Evolutionary conservation across 2,329 filamentous ascomycete genomes (phyloP).

Genomic region (Colletotrichum ledebouriae): DNA sequence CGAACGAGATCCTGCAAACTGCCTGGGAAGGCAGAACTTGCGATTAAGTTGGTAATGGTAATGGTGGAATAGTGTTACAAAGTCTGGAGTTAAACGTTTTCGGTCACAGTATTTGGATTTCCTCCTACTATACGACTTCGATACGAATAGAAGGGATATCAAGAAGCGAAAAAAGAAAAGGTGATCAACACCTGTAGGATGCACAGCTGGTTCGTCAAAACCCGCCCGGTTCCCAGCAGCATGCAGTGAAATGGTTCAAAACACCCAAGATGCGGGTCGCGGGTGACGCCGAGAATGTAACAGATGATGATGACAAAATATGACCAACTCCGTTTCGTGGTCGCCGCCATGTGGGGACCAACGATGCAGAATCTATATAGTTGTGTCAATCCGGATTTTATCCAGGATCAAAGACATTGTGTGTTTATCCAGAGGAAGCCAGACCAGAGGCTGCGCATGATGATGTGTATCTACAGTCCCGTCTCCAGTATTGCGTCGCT

Average conservation of each 20-base stretch:
- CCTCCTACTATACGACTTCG: conserved; percentile 33
- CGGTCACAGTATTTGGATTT: neutral
- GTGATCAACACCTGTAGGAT: conserved; percentile 32
- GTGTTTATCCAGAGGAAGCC: conserved; percentile 14
- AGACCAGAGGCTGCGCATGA: neutral
- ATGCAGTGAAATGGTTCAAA: neutral
- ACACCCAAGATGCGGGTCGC: conserved; percentile 23
- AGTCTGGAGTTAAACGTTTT: neutral
- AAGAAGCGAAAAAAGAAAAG: neutral
- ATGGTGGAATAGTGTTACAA: neutral
- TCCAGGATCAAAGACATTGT: conserved; percentile 18
- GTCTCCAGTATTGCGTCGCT: neutral
- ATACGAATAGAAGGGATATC: conserved; percentile 27
- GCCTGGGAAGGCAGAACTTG: no score
- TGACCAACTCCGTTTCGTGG: conserved; percentile 9
- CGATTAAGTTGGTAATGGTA: no score
- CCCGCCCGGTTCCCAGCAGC: conserved; percentile 21
- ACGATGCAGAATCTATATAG: conserved; percentile 12
- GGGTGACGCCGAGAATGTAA: conserved; percentile 30
- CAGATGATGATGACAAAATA: neutral
- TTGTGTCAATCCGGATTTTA: neutral
- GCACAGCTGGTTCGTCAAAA: neutral
- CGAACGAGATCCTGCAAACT: neutral
- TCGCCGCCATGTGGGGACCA: neutral
- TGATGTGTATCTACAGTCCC: conserved; percentile 24